Percentiles rank a stretch among this genome's conserved stretches.
These are phyloP conservation scores for Trametes villosa DNA, from an alignment of 768 basidiomycete genomes.

Conservation along the genomic window DNA sequence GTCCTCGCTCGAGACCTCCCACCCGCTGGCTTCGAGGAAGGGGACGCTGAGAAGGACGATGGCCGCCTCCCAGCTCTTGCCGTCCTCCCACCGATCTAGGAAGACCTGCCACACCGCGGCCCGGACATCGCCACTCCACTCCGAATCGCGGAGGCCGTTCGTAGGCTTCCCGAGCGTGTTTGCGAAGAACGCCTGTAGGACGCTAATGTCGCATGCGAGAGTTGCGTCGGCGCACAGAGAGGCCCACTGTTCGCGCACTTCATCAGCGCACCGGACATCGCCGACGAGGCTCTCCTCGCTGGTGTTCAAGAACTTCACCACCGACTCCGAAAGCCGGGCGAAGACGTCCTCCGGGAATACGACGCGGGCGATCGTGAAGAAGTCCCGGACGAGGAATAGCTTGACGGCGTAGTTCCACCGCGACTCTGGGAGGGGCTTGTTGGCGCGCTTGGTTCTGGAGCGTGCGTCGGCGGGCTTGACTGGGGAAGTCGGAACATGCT, in stretches of 20 bases:
- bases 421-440: conserved; percentile 14
- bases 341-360: conserved; percentile 49
- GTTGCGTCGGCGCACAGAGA: conserved; percentile 59
- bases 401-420: conserved; percentile 53
- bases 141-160: conserved; percentile 26
- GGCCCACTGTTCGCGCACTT: conserved; percentile 61
- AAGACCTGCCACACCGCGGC: conserved; percentile 61
- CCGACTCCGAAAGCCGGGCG: conserved; percentile 45
- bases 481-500: conserved; percentile 22
- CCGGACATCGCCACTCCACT: conserved; percentile 49
- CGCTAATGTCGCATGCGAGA: conserved; percentile 49
- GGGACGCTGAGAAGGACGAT: conserved; percentile 60
- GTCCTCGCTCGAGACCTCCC: conserved; percentile 60
- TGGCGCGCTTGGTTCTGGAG: neutral
- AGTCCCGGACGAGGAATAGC: conserved; percentile 57
- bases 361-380: conserved; percentile 55
- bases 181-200: conserved; percentile 51
- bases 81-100: conserved; percentile 57
- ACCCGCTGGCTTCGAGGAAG: conserved; percentile 49
- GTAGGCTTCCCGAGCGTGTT: conserved; percentile 17
- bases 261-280: conserved; percentile 46
- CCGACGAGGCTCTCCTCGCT: conserved; percentile 50
- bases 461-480: conserved; percentile 9
- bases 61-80: conserved; percentile 56
- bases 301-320: conserved; percentile 55